A percentile compares a stretch with the other conserved stretches of the same genome.
Evolutionary conservation across 352 stramenopile genomes (phyloP).

Genomic region (Phytophthora hybrid): DNA sequence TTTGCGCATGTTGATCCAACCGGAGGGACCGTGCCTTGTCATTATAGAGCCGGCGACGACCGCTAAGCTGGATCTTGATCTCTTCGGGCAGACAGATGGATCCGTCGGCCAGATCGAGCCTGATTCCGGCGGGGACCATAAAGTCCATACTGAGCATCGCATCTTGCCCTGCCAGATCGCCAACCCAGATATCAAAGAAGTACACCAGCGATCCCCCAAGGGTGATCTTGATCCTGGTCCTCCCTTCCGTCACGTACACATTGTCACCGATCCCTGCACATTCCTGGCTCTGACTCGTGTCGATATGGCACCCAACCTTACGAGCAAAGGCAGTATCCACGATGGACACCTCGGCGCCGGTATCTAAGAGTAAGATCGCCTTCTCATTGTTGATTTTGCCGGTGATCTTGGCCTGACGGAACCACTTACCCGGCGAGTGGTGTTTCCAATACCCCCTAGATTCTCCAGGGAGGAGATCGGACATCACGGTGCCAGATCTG

Average conservation of each 20-base stretch:
- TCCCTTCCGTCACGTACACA: no score
- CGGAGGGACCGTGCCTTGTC: not conserved
- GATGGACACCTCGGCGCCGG: no score
- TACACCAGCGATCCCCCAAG: not conserved
- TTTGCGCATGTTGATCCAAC: not conserved
- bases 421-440: not conserved
- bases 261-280: no score
- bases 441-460: not conserved
- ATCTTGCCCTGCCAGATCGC: not conserved
- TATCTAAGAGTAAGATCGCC: not conserved
- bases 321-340: no score
- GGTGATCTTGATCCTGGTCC: not conserved
- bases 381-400: not conserved
- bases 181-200: not conserved
- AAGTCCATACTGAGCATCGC: no score
- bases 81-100: not conserved
- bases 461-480: not conserved
- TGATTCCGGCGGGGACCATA: no score
- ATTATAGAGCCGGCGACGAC: not conserved
- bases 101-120: not conserved
- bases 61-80: conserved; percentile 2
- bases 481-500: not conserved
- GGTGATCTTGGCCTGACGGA: not conserved
- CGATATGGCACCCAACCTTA: no score
- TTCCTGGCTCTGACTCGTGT: no score